Base-by-base conservation (phyloP, 75 land plant species). In the Selaginella tamariscina region DNA sequence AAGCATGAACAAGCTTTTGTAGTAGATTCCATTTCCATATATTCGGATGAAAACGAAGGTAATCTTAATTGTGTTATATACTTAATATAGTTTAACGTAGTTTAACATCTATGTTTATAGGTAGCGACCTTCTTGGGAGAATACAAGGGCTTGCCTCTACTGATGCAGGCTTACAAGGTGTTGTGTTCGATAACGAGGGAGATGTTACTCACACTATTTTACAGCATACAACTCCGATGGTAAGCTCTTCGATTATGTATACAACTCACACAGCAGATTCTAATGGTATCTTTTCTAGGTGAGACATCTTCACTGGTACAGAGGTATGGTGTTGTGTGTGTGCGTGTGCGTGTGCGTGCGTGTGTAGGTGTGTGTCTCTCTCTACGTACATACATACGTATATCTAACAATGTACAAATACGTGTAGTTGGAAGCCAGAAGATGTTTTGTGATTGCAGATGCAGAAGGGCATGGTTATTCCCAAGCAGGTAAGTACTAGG, bases 281-380 rank as follows among this genome's bases (percentile, higher is more conserved):
- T 60, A n/a, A 21, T 24, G 5, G n/a, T 13, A 28, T 27, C 21
- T 67, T 56, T 56, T 44, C 24, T 70, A 86, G 96, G 96, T 91
- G 55, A 91, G 80, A 67, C 96, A 87, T 63, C 71, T 87, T 81
- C 84, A 82, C 32, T 91, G 96, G 96, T 91, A 77, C 68, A 77
- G 32, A 13, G n/a, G n/a, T n/a, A n/a, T n/a, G n/a, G n/a, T n/a
- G n/a, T n/a, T n/a, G n/a, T n/a, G n/a, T n/a, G n/a, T n/a, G n/a
- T n/a, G n/a, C n/a, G n/a, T n/a, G n/a, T n/a, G n/a, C n/a, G n/a
- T n/a, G n/a, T n/a, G n/a, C n/a, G n/a, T n/a, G n/a, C n/a, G n/a
- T n/a, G n/a, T n/a, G n/a, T n/a, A n/a, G n/a, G n/a, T n/a, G n/a
- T n/a, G n/a, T n/a, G n/a, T n/a, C n/a, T n/a, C n/a, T n/a, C n/a